Conservation (phyloP, 192 early-diverging fungal genomes). For the Coemansia sp. region DNA sequence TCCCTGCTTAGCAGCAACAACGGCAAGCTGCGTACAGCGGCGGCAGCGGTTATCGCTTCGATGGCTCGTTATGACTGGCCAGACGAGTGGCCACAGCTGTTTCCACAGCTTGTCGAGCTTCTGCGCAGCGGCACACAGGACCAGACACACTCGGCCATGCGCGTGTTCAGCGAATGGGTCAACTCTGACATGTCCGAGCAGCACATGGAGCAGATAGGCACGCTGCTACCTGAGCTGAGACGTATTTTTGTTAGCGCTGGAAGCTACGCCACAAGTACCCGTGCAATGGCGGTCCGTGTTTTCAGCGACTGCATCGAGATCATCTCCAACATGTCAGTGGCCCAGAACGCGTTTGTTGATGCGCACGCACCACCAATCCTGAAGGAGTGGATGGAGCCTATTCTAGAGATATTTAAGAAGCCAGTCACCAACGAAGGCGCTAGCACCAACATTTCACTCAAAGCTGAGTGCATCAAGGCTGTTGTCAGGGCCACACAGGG, state of each 20-base stretch:
- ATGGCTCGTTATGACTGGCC: constrained; percentile 94
- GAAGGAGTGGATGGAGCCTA: constrained; percentile 74
- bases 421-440: constrained; percentile 28
- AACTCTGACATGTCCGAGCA: constrained; percentile 82
- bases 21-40: constrained; percentile 39
- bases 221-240: constrained; percentile 80
- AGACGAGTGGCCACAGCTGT: constrained; percentile 88
- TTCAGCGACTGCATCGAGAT: constrained; percentile 86
- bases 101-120: constrained; percentile 70
- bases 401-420: constrained; percentile 64
- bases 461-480: constrained; percentile 44
- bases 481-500: constrained; percentile 33
- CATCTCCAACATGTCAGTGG: constrained; percentile 74
- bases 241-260: constrained; percentile 65
- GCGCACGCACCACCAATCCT: constrained; percentile 75
- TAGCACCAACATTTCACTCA: constrained; percentile 38
- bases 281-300: constrained; percentile 76
- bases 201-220: constrained; percentile 80
- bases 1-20: constrained; percentile 29
- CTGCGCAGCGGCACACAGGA: constrained; percentile 63
- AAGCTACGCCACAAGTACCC: constrained; percentile 43
- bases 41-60: constrained; percentile 79
- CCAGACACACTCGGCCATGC: constrained; percentile 85
- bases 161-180: constrained; percentile 80
- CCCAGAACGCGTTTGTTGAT: constrained; percentile 68